Percentiles rank a stretch among this genome's conserved stretches.
These are phyloP conservation scores for Firmiana major DNA, from an alignment of 345 rosid species.

Conservation along the genomic window DNA sequence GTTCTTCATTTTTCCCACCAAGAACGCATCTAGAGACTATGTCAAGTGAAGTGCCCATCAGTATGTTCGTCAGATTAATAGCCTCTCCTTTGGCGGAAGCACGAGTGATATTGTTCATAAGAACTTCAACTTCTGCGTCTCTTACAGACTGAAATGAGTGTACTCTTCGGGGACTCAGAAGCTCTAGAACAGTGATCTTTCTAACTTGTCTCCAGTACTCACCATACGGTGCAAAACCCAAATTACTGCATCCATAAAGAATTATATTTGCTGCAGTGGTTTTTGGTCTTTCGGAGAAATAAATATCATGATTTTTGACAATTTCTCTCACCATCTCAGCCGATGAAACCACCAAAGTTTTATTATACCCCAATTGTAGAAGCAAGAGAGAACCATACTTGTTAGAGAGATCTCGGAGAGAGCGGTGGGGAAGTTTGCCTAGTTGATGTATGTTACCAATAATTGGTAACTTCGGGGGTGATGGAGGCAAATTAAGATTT, in stretches of 20 bases:
- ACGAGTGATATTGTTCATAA: not conserved
- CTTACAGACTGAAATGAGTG: constrained; percentile 22
- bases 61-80: not conserved
- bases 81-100: not conserved
- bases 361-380: not conserved
- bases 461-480: no score
- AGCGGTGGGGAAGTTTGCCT: not conserved
- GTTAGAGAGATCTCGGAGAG: not conserved
- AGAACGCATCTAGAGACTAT: not conserved
- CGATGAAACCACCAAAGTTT: not conserved
- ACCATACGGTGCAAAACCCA: constrained; percentile 22
- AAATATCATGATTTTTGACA: not conserved
- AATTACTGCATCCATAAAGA: constrained; percentile 13
- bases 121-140: constrained; percentile 1
- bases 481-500: no score
- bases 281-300: not conserved
- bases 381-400: not conserved
- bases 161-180: constrained; percentile 20
- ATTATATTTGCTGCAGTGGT: constrained; percentile 12
- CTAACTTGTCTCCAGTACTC: constrained; percentile 29
- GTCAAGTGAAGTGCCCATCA: not conserved
- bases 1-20: not conserved
- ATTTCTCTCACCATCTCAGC: not conserved
- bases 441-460: no score
- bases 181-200: constrained; percentile 14